These are phyloP conservation scores for Aspergillus sclerotiicarbonarius DNA, from an alignment of 495 filamentous ascomycete genomes.

Conservation along the genomic window DNA sequence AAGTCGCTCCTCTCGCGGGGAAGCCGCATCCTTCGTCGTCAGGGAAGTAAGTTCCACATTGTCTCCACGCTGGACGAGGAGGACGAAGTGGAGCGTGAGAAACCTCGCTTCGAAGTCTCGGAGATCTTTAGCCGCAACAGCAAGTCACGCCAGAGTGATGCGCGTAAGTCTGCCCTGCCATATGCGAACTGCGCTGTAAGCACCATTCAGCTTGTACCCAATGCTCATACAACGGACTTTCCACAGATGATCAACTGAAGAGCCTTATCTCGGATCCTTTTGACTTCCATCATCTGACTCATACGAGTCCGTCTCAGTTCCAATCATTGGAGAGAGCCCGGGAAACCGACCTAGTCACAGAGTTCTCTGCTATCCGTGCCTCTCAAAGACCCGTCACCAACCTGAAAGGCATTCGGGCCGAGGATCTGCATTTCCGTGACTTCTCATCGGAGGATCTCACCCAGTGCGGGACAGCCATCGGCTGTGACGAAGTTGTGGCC, in stretches of 20 bases:
- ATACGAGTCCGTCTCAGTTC: constrained; percentile 66
- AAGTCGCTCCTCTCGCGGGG: constrained; percentile 47
- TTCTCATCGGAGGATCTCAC: constrained; percentile 55
- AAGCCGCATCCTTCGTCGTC: constrained; percentile 51
- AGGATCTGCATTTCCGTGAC: constrained; percentile 63
- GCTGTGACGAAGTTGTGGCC: constrained; percentile 24
- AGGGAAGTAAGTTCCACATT: constrained; percentile 53
- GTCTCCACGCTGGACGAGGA: constrained; percentile 48
- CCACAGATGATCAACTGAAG: constrained; percentile 38
- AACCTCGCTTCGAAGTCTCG: constrained; percentile 33
- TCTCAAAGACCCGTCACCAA: constrained; percentile 61
- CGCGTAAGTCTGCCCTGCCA: constrained; percentile 30
- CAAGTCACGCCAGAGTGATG: constrained; percentile 29
- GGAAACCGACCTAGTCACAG: constrained; percentile 60
- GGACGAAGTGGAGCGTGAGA: constrained; percentile 38
- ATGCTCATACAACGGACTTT: background rate
- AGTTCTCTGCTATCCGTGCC: constrained; percentile 65
- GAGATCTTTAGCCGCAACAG: constrained; percentile 34
- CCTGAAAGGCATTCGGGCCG: constrained; percentile 60
- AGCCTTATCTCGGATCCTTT: constrained; percentile 76
- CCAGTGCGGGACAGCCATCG: constrained; percentile 22
- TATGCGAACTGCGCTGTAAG: background rate
- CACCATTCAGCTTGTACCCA: background rate
- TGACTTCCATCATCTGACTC: constrained; percentile 84
- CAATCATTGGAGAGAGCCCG: constrained; percentile 55